Conservation (phyloP, 495 filamentous ascomycete species). For the Xeromyces bisporus region DNA sequence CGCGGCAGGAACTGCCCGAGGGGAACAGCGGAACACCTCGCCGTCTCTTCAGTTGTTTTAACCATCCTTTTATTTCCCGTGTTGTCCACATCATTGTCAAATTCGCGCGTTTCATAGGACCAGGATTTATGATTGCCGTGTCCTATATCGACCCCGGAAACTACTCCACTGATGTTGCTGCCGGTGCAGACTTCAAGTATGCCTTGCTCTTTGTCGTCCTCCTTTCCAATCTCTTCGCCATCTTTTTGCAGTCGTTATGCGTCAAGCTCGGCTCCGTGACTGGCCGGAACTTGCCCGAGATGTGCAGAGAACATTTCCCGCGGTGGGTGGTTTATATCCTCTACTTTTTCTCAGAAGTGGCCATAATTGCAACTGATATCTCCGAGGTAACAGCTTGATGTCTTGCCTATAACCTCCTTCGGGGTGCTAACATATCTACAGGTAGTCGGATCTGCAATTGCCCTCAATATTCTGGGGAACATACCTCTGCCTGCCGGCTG, state of each 20-base stretch:
- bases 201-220: slow-evolving; percentile 66
- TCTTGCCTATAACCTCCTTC: background rate
- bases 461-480: slow-evolving; percentile 66
- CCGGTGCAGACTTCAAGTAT: slow-evolving; percentile 46
- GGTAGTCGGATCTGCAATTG: slow-evolving; percentile 85
- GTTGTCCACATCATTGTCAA: slow-evolving; percentile 31
- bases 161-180: slow-evolving; percentile 70
- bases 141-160: slow-evolving; percentile 75
- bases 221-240: slow-evolving; percentile 69
- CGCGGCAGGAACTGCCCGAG: slow-evolving; percentile 19
- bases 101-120: slow-evolving; percentile 64
- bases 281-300: slow-evolving; percentile 64
- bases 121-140: slow-evolving; percentile 70
- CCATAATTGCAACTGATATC: slow-evolving; percentile 81
- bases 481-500: slow-evolving; percentile 77
- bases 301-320: slow-evolving; percentile 59
- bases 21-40: slow-evolving; percentile 22
- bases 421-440: slow-evolving; percentile 12
- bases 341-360: slow-evolving; percentile 59
- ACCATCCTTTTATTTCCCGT: slow-evolving; percentile 6
- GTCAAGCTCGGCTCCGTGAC: slow-evolving; percentile 78
- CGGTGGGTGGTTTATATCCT: slow-evolving; percentile 58
- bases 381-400: slow-evolving; percentile 41
- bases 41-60: slow-evolving; percentile 15
- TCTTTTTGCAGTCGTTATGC: slow-evolving; percentile 66